Percentiles rank a stretch among this genome's conserved stretches.
Conservation (phyloP, 495 filamentous ascomycete genomes). For the Chaetomium cochliodes region DNA sequence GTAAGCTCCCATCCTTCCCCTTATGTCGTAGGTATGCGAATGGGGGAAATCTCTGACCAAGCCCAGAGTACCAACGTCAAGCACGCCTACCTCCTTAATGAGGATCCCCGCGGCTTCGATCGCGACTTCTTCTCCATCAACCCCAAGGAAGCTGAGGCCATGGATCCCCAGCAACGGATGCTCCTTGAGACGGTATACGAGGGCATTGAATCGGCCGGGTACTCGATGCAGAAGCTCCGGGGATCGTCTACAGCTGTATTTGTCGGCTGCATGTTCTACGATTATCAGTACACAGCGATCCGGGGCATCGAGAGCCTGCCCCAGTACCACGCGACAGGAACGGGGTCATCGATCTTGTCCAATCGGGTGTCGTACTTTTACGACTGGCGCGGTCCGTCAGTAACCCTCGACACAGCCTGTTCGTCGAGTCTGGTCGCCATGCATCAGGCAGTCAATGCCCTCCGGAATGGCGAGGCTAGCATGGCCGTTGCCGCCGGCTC, state of each 20-base stretch:
- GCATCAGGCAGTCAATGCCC: slow-evolving; percentile 51
- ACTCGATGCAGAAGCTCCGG: slow-evolving; percentile 62
- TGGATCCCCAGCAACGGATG: slow-evolving; percentile 55
- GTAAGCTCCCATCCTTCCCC: neutral
- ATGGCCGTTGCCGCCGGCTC: slow-evolving; percentile 52
- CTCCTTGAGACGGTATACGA: slow-evolving; percentile 53
- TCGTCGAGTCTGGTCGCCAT: slow-evolving; percentile 53
- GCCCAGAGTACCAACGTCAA: slow-evolving; percentile 13
- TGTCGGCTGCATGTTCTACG: slow-evolving; percentile 22
- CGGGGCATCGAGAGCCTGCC: slow-evolving; percentile 23
- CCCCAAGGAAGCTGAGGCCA: slow-evolving; percentile 48
- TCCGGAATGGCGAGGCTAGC: slow-evolving; percentile 40
- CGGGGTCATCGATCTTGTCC: slow-evolving; percentile 36
- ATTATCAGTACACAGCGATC: slow-evolving; percentile 20
- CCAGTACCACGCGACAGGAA: slow-evolving; percentile 48
- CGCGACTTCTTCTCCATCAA: slow-evolving; percentile 51
- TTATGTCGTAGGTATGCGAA: too few relatives aligned
- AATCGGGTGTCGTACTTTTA: slow-evolving; percentile 54
- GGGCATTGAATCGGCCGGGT: slow-evolving; percentile 47
- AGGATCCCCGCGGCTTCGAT: slow-evolving; percentile 43
- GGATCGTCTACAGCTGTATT: slow-evolving; percentile 18
- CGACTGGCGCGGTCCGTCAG: slow-evolving; percentile 43
- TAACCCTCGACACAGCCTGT: slow-evolving; percentile 53
- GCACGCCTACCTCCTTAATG: slow-evolving; percentile 65
- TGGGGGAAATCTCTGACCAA: too few relatives aligned